A percentile compares a stretch with the other conserved stretches of the same genome.
phyloP scores from a whole-genome alignment of 108 stramenopile genomes.

The Cyclostephanos tholiformis region DNA sequence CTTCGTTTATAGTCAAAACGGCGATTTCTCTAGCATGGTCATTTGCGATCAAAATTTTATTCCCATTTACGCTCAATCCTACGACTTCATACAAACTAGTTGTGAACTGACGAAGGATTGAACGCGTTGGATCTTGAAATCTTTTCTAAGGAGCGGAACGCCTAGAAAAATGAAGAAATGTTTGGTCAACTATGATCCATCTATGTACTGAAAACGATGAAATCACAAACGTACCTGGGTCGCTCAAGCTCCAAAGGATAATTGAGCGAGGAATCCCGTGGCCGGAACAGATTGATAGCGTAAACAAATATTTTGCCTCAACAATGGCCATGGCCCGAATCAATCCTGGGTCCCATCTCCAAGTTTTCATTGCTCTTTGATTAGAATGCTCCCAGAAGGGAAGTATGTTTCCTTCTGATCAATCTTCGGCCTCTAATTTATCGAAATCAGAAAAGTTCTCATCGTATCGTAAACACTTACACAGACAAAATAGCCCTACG shows the following conservation, averaged over 20 bases:
- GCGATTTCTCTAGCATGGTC: conserved; percentile 28
- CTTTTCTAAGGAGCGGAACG: conserved; percentile 31
- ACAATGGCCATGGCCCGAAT: conserved; percentile 39
- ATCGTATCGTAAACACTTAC: conserved; percentile 14
- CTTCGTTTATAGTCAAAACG: conserved; percentile 15
- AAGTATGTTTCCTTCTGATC: conserved; percentile 42
- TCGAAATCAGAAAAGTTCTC: conserved; percentile 34
- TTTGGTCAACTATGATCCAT: background rate
- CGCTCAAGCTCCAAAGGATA: conserved; percentile 28
- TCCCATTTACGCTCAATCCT: conserved; percentile 34
- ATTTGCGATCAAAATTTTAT: conserved; percentile 31
- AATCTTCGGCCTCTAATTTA: conserved; percentile 11
- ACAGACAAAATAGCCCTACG: conserved; percentile 44
- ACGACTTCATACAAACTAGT: conserved; percentile 15
- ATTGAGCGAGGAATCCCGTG: conserved; percentile 29
- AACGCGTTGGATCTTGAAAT: conserved; percentile 15
- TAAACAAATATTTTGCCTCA: conserved; percentile 16
- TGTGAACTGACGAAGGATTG: background rate
- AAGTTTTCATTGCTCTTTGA: conserved; percentile 22
- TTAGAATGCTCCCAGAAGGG: conserved; percentile 32
- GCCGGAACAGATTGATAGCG: conserved; percentile 22
- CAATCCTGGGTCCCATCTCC: conserved; percentile 35
- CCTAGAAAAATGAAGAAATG: conserved; percentile 11
- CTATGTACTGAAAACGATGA: background rate
- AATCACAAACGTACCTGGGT: conserved; percentile 13